Conservation (phyloP, 352 stramenopile genomes). For the Globisporangium middletonii region DNA sequence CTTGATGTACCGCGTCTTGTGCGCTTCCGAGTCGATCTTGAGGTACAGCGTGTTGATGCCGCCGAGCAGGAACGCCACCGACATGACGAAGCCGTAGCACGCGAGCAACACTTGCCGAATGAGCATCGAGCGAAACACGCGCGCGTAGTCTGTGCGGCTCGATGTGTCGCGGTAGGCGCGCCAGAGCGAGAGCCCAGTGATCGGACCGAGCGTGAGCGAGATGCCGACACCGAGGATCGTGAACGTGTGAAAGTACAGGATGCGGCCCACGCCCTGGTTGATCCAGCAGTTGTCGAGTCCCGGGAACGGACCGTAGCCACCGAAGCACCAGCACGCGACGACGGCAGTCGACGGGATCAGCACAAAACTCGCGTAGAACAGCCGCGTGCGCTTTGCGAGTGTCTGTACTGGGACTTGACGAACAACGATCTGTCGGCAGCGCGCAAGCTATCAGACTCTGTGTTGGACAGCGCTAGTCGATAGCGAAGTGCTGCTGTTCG, state of each 20-base stretch:
- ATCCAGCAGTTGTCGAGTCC: constrained; percentile 34
- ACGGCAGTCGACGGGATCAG: constrained; percentile 17
- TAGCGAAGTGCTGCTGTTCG: neutral
- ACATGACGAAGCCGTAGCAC: constrained; percentile 20
- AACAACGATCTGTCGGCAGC: constrained; percentile 16
- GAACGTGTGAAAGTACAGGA: constrained; percentile 31
- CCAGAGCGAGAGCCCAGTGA: constrained; percentile 18
- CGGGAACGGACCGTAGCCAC: constrained; percentile 20
- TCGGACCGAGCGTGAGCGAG: constrained; percentile 12
- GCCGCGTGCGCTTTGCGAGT: constrained; percentile 13
- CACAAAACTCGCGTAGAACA: constrained; percentile 18
- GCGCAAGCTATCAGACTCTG: neutral
- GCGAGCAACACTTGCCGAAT: constrained; percentile 22
- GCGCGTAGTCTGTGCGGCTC: constrained; percentile 7
- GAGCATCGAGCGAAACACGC: constrained; percentile 20
- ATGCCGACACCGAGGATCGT: constrained; percentile 20
- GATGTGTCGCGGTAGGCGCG: constrained; percentile 16
- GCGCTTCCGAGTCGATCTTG: constrained; percentile 14
- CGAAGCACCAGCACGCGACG: constrained; percentile 20
- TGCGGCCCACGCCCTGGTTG: constrained; percentile 17
- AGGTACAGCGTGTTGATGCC: constrained; percentile 21
- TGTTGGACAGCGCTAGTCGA: neutral
- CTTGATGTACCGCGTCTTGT: constrained; percentile 25
- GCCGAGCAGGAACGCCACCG: constrained; percentile 15
- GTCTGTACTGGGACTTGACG: constrained; percentile 17